Percentiles rank a stretch among this genome's conserved stretches.
These are phyloP conservation scores for Dryas integrifolia DNA, from an alignment of 331 rosid genomes.

Conservation along the genomic window DNA sequence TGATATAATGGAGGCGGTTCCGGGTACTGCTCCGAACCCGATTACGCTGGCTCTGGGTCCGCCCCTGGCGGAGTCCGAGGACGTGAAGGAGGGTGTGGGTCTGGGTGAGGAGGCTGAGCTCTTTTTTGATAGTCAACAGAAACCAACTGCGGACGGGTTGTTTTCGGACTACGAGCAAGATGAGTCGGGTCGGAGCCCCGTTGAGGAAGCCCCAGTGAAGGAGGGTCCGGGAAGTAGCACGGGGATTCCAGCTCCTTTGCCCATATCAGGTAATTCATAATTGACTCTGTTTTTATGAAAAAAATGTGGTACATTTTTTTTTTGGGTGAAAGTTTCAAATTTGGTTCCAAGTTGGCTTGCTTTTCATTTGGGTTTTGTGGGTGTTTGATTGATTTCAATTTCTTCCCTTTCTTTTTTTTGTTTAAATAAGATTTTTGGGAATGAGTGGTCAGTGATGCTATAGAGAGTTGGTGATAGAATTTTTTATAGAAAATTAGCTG, in stretches of 20 bases:
- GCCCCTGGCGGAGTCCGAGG: slow-evolving; percentile 18
- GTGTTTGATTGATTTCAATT: background rate
- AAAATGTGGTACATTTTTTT: background rate
- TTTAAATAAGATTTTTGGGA: background rate
- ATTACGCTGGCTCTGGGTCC: slow-evolving; percentile 26
- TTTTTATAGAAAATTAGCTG: background rate
- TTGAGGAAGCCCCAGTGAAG: slow-evolving; percentile 39
- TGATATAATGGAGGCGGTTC: slow-evolving; percentile 74
- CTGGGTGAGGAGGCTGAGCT: slow-evolving; percentile 31
- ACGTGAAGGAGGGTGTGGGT: slow-evolving; percentile 13
- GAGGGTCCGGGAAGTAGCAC: slow-evolving; percentile 17
- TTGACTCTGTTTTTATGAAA: background rate
- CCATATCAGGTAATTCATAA: slow-evolving; percentile 63
- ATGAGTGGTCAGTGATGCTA: background rate
- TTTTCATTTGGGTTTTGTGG: slow-evolving; percentile 1
- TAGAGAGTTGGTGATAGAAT: background rate
- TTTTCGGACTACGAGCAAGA: slow-evolving; percentile 85
- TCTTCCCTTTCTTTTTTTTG: background rate
- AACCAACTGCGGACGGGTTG: slow-evolving; percentile 66
- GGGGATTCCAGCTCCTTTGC: slow-evolving; percentile 53
- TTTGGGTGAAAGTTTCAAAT: background rate
- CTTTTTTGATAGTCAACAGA: slow-evolving; percentile 60
- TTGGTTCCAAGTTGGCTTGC: slow-evolving; percentile 4
- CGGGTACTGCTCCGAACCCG: slow-evolving; percentile 20
- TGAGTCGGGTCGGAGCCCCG: slow-evolving; percentile 54